Evolutionary conservation across 495 filamentous ascomycete species (phyloP).

Genomic region (Talaromyces wortmannii): DNA sequence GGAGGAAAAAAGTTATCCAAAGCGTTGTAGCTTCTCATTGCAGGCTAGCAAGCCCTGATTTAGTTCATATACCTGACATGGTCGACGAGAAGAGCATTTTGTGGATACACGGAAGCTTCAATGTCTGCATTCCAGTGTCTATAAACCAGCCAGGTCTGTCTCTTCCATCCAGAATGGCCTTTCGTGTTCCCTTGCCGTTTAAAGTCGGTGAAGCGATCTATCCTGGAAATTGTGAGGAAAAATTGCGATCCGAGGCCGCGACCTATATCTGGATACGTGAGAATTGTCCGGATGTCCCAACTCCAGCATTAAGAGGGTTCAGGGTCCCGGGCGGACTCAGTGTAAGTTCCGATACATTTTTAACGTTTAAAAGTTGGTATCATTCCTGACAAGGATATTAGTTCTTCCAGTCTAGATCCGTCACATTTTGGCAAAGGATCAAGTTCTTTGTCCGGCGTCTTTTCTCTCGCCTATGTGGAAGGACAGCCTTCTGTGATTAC

Average conservation of each 20-base stretch:
- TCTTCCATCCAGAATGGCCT: conserved; percentile 16
- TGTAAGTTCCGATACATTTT: conserved; percentile 6
- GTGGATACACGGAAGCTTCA: conserved; percentile 34
- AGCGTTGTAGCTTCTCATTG: not conserved
- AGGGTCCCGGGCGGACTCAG: conserved; percentile 15
- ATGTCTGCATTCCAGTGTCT: conserved; percentile 18
- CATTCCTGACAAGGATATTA: not conserved
- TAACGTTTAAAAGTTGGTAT: not conserved
- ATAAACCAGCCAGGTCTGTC: conserved; percentile 18
- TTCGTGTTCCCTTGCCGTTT: conserved; percentile 32
- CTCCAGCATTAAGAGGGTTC: conserved; percentile 29
- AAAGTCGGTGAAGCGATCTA: conserved; percentile 22
- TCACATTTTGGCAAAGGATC: not conserved
- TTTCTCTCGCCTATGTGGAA: conserved; percentile 6
- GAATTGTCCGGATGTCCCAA: conserved; percentile 23
- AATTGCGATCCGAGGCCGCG: conserved; percentile 27
- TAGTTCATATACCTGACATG: not conserved
- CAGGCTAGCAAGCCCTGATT: not conserved
- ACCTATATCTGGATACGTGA: conserved; percentile 30
- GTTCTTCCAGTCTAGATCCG: not conserved
- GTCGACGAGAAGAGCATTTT: not conserved
- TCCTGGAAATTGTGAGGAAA: conserved; percentile 32
- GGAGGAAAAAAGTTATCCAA: not conserved
- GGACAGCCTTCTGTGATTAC: conserved; percentile 8
- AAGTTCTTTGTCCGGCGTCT: conserved; percentile 1